Evolutionary conservation across 176 grass and related monocot species (phyloP).

Genomic region (Secale cereale): DNA sequence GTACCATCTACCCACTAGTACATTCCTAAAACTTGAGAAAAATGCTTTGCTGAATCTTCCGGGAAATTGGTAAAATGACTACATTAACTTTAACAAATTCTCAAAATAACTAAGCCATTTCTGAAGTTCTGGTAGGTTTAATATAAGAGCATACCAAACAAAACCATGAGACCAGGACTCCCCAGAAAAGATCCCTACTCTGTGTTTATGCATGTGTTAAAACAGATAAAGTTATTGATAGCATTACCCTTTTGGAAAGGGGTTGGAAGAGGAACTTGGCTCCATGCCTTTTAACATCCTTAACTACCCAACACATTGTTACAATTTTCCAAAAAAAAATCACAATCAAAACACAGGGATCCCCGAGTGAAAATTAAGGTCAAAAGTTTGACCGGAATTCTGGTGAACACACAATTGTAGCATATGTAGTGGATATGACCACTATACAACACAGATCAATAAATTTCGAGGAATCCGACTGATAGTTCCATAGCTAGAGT

Average conservation of each 20-base stretch:
- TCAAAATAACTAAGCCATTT: neutral
- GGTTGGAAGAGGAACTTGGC: neutral
- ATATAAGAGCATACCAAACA: neutral
- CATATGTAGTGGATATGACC: neutral
- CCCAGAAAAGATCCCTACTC: neutral
- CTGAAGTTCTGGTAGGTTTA: neutral
- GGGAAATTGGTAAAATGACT: neutral
- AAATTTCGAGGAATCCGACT: neutral
- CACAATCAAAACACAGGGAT: neutral
- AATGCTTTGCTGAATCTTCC: neutral
- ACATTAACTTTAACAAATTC: neutral
- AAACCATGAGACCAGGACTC: neutral
- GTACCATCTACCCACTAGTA: neutral
- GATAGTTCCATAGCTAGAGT: neutral
- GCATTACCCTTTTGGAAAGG: neutral
- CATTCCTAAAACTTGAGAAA: neutral
- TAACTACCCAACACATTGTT: slow-evolving; percentile 4
- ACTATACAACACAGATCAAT: neutral
- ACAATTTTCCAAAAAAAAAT: neutral
- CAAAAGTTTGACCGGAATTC: slow-evolving; percentile 11
- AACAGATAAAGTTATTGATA: neutral
- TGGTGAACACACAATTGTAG: neutral
- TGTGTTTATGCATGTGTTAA: neutral
- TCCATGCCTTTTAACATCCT: neutral
- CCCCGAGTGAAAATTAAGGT: neutral